Evolutionary conservation across 2,329 filamentous ascomycete genomes (phyloP).

Genomic region (Venturia aucupariae): DNA sequence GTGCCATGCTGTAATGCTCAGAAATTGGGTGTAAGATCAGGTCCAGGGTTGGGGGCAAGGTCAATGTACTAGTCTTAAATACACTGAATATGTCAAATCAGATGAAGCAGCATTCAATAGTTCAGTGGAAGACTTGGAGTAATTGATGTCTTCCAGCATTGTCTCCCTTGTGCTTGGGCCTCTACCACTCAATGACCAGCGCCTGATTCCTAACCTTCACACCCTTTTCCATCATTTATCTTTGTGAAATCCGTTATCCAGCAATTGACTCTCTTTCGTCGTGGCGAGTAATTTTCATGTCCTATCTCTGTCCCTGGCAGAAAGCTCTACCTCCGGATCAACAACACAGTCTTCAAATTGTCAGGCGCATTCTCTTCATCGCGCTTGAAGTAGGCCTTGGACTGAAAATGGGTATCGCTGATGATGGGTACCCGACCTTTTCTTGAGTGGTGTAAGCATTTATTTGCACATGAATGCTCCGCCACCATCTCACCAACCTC

Average conservation of each 20-base stretch:
- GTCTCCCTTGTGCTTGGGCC: too few species aligned
- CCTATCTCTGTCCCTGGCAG: too few species aligned
- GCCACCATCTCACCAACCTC: neutral
- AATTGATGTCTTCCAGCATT: neutral
- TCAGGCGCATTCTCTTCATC: too few species aligned
- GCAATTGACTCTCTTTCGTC: neutral
- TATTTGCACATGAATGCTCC: neutral
- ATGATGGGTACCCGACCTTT: neutral
- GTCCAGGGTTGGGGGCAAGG: neutral
- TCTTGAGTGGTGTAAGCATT: neutral
- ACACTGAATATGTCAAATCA: too few species aligned
- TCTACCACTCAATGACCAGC: too few species aligned
- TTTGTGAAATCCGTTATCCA: neutral
- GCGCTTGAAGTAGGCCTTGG: too few species aligned
- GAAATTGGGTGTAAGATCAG: neutral
- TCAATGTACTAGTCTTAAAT: neutral
- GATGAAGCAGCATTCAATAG: neutral
- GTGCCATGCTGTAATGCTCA: neutral
- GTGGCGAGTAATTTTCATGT: neutral
- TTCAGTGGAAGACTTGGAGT: neutral
- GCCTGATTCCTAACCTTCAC: neutral
- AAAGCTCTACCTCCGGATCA: too few species aligned
- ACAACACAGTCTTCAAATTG: too few species aligned
- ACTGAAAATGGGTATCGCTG: too few species aligned
- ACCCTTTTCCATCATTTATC: neutral